Percentiles rank a stretch among this genome's conserved stretches.
phyloP scores from a whole-genome alignment of 2,329 filamentous ascomycete species.

The Botrytis squamosa region DNA sequence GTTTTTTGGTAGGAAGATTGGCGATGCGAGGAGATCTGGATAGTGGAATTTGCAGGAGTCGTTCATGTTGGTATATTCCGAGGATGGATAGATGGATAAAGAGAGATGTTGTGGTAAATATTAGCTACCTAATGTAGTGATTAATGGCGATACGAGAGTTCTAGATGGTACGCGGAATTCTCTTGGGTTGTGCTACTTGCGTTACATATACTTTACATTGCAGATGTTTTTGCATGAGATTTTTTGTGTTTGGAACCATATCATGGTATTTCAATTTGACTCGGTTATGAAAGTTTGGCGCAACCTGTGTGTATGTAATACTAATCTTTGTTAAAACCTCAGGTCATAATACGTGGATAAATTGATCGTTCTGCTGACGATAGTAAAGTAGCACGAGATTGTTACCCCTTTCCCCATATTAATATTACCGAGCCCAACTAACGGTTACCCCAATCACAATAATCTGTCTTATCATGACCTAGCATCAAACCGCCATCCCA shows the following conservation, averaged over 20 bases:
- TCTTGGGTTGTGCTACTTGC: background rate
- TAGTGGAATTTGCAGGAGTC: background rate
- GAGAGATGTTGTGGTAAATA: no score
- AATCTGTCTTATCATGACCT: background rate
- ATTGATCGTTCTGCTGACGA: accelerated
- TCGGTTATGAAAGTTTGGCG: background rate
- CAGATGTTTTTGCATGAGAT: background rate
- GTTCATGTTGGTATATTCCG: background rate
- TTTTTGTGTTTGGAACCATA: background rate
- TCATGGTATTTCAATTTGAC: background rate
- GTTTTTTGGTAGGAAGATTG: background rate
- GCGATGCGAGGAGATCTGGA: background rate
- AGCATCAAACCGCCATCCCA: background rate
- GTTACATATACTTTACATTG: background rate
- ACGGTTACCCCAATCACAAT: background rate
- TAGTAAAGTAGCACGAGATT: background rate
- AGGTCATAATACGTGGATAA: accelerated
- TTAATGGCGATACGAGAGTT: no score
- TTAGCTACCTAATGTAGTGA: background rate
- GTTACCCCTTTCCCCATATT: background rate
- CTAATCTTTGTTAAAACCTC: background rate
- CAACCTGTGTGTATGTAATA: background rate
- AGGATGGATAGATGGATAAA: background rate
- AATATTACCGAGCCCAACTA: background rate
- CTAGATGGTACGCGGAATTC: background rate